These are phyloP conservation scores for Gossypium sturtianum DNA, from an alignment of 345 rosid genomes.

Conservation along the genomic window DNA sequence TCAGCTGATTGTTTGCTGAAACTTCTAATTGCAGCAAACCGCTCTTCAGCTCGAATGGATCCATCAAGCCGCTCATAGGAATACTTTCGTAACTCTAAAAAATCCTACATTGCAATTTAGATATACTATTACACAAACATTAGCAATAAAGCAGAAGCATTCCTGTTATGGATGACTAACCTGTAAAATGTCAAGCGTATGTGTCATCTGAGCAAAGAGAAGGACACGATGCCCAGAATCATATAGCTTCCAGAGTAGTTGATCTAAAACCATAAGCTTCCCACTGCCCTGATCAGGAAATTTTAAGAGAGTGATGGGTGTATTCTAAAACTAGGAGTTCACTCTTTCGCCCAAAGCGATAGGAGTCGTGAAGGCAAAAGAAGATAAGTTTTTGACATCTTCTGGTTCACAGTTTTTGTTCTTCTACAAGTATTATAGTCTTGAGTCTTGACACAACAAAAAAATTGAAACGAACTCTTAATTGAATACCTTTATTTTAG, in stretches of 20 bases:
- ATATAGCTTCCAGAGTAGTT: constrained; percentile 56
- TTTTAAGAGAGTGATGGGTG: neutral
- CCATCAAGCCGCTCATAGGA: constrained; percentile 97
- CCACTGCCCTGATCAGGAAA: constrained; percentile 65
- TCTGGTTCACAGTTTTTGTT: neutral
- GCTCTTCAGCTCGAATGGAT: constrained; percentile 87
- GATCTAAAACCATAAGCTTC: constrained; percentile 71
- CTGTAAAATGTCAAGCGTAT: constrained; percentile 88
- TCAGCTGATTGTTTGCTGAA: constrained; percentile 42
- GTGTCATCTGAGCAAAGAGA: constrained; percentile 89
- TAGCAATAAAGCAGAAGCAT: constrained; percentile 3
- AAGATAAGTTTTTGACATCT: neutral
- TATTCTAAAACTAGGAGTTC: neutral
- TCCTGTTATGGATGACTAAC: constrained; percentile 20
- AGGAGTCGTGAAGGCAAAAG: constrained; percentile 4
- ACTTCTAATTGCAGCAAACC: constrained; percentile 85
- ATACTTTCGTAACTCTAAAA: constrained; percentile 70
- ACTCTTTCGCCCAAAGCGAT: neutral
- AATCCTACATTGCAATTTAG: constrained; percentile 46
- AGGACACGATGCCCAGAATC: constrained; percentile 73
- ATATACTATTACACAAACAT: neutral
- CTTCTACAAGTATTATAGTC: neutral
- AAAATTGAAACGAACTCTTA: neutral
- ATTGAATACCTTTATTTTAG: neutral
- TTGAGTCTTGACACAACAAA: neutral